Evolutionary conservation across 2,329 filamentous ascomycete species (phyloP), one percentile per base, ranked within the genome.

Genomic region (Davidsoniella virescens): DNA sequence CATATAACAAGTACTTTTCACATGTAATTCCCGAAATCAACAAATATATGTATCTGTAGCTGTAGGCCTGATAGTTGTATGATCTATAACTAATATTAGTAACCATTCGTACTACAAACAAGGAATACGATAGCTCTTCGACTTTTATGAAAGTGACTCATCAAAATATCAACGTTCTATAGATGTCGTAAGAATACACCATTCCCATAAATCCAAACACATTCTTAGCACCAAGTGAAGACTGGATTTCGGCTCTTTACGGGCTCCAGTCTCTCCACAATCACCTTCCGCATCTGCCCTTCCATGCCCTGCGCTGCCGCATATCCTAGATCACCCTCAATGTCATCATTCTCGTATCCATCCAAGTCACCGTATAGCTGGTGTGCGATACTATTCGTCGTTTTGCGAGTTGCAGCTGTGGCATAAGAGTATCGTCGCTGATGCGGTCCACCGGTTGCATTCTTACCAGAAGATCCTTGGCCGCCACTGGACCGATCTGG

Each of bases 191-290:
- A 33, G 29, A 12, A 33, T 33, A 33, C 29, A 33, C 40, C 40
- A 9, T 14, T 18, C n/a, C 17, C 18, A 12, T 17, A 43, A 4
- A 43, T 25, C 40, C 10, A 17, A 43, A 25, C 18, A 43, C 14
- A 17, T 12, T 4, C 29, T 69, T 69, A 96, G 70, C 92, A 98
- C 85, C 92, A 98, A 42, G 85, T 94, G 65, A 98, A 98, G 29
- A 98, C 87, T 2, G 92, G 92, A 62, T 94, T 93, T 63, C 83
- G 84, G 61, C 81, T 86, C 72, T 96, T 96, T 55, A 98, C 92
- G 54, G 90, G 84, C 70, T 98, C 92, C 52, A 98, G 68, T 55
- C 92, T 74, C 70, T 98, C 92, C 44, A 98, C 88, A 70, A 98
- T 96, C 44, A 98, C 92, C 65, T 92, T 94, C 59, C 88, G 77